phyloP scores from a whole-genome alignment of 23 red algal species.

The Cyanidiococcus yangmingshanensis region DNA sequence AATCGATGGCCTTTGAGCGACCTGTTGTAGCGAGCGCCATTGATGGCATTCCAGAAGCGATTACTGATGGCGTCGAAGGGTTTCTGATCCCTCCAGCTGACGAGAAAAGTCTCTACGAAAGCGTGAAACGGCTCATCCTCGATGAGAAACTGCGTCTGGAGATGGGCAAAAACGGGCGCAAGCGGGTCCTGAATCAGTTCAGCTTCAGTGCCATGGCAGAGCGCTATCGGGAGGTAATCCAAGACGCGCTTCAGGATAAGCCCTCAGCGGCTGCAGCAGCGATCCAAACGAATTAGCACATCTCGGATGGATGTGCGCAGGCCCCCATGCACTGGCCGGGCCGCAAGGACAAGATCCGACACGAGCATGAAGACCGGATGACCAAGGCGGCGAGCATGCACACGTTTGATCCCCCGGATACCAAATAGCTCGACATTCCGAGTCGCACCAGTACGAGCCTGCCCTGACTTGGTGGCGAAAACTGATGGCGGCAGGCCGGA shows the following conservation, averaged over 20 bases:
- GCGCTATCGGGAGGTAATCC: constrained; percentile 68
- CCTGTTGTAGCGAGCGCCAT: constrained; percentile 77
- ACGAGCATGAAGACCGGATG: no score
- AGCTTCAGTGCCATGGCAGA: constrained; percentile 75
- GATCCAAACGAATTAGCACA: no score
- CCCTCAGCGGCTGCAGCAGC: not conserved
- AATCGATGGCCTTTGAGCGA: constrained; percentile 94
- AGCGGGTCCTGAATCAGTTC: constrained; percentile 81
- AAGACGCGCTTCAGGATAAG: constrained; percentile 9
- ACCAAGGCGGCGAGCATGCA: no score
- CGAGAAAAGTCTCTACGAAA: constrained; percentile 48
- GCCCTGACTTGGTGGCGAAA: no score
- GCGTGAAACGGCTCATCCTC: constrained; percentile 41
- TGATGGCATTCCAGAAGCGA: constrained; percentile 92
- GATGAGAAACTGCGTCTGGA: constrained; percentile 30
- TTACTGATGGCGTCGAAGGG: constrained; percentile 54
- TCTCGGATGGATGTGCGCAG: no score
- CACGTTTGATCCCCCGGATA: no score
- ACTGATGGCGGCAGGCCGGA: no score
- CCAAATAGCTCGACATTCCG: no score
- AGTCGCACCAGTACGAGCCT: no score
- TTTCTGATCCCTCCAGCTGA: constrained; percentile 69
- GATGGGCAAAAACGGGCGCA: constrained; percentile 70
- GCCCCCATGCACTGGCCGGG: no score
- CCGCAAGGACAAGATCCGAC: no score